phyloP scores from a whole-genome alignment of 441 rosid genomes.

The Eruca vesicaria region DNA sequence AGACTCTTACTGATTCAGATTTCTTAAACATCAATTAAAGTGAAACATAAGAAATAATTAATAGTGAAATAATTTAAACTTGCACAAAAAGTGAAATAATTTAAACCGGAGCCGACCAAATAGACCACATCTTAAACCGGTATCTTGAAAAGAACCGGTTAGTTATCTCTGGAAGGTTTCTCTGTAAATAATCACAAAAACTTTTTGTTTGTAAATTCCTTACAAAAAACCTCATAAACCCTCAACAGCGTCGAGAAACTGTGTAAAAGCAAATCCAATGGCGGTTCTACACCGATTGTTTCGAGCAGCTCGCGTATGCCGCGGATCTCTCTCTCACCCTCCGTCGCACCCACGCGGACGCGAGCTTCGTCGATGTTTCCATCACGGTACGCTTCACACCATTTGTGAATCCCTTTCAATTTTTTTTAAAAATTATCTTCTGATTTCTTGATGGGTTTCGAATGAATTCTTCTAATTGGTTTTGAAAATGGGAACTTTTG shows the following conservation, averaged over 20 bases:
- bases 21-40: no score
- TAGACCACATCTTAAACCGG: neutral
- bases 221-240: no score
- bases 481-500: neutral
- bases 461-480: neutral
- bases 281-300: constrained; percentile 35
- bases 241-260: no score
- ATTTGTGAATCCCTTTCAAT: neutral
- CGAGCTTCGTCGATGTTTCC: constrained; percentile 27
- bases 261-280: no score
- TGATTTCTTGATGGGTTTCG: neutral
- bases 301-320: constrained; percentile 40
- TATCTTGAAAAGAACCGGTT: neutral
- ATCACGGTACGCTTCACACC: constrained; percentile 35
- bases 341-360: constrained; percentile 27
- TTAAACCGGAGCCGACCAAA: no score
- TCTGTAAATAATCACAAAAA: neutral
- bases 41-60: no score
- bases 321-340: constrained; percentile 28
- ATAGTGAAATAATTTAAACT: no score
- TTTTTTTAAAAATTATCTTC: neutral
- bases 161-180: constrained; percentile 15
- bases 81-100: no score
- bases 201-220: neutral
- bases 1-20: no score